A percentile compares a stretch with the other conserved stretches of the same genome.
Evolutionary conservation across 352 stramenopile species (phyloP).

Genomic region (Pythium scleroteichum): DNA sequence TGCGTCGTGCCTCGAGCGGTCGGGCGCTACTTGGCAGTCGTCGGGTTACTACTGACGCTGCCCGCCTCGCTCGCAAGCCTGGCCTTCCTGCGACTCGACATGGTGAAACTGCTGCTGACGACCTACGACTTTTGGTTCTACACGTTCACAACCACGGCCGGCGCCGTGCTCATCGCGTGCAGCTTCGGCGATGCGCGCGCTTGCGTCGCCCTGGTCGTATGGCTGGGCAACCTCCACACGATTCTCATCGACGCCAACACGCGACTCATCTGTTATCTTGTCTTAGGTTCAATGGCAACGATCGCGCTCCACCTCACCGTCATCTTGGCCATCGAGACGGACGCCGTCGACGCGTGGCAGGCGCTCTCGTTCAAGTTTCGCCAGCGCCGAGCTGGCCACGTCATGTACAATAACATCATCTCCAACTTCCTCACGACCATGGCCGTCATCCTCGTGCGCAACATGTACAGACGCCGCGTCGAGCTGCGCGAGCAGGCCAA

Average conservation of each 20-base stretch:
- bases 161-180: conserved; percentile 17
- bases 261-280: conserved; percentile 8
- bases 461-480: conserved; percentile 12
- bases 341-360: conserved; percentile 8
- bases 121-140: conserved; percentile 53
- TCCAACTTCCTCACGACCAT: conserved; percentile 26
- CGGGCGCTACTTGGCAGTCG: conserved; percentile 12
- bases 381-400: neutral
- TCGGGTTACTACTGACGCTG: conserved; percentile 11
- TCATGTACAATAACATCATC: conserved; percentile 20
- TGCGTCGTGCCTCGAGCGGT: neutral
- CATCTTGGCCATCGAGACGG: conserved; percentile 25
- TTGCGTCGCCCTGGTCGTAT: conserved; percentile 19
- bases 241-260: conserved; percentile 31
- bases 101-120: conserved; percentile 24
- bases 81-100: conserved; percentile 24
- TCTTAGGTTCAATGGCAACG: conserved; percentile 4
- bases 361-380: neutral
- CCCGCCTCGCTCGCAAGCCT: conserved; percentile 2
- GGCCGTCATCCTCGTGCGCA: conserved; percentile 12
- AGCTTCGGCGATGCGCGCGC: conserved; percentile 26
- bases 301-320: conserved; percentile 11
- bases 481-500: conserved; percentile 7
- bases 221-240: conserved; percentile 23
- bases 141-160: conserved; percentile 20